Evolutionary conservation across 2,329 filamentous ascomycete species (phyloP).

Genomic region (Sporothrix protearum): DNA sequence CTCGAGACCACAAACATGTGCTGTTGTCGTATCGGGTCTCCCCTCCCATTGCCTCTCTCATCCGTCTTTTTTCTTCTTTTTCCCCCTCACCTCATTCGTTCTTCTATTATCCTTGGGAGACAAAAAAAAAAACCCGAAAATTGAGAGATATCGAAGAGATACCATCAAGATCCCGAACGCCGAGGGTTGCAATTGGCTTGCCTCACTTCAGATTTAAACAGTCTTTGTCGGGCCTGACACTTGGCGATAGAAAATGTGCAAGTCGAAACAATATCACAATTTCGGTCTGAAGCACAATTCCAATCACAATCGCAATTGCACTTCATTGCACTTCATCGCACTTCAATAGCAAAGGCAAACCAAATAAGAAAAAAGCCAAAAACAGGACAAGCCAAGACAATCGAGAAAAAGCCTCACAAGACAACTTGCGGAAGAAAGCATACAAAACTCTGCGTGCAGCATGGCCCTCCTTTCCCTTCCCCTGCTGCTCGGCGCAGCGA

Average conservation of each 20-base stretch:
- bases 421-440: too few species aligned
- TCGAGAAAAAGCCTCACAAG: too few species aligned
- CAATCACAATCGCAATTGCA: too few species aligned
- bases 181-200: background rate
- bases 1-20: background rate
- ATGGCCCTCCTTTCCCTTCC: constrained; percentile 14
- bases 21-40: background rate
- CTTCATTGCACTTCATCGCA: too few species aligned
- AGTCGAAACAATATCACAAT: background rate
- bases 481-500: background rate
- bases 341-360: too few species aligned
- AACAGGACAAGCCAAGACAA: background rate
- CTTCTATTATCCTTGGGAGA: background rate
- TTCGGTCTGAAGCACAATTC: too few species aligned
- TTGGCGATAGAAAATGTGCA: too few species aligned
- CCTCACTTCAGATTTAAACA: background rate
- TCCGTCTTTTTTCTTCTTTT: background rate
- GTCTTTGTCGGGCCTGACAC: background rate
- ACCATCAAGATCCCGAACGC: background rate
- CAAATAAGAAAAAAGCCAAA: too few species aligned
- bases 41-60: background rate
- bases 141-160: background rate
- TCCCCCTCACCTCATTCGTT: background rate
- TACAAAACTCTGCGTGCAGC: background rate
- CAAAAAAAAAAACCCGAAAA: background rate